Evolutionary conservation across 1,139 yeast genomes (phyloP), one percentile per base, ranked within the genome.

Genomic region (Geotrichum restrictum): DNA sequence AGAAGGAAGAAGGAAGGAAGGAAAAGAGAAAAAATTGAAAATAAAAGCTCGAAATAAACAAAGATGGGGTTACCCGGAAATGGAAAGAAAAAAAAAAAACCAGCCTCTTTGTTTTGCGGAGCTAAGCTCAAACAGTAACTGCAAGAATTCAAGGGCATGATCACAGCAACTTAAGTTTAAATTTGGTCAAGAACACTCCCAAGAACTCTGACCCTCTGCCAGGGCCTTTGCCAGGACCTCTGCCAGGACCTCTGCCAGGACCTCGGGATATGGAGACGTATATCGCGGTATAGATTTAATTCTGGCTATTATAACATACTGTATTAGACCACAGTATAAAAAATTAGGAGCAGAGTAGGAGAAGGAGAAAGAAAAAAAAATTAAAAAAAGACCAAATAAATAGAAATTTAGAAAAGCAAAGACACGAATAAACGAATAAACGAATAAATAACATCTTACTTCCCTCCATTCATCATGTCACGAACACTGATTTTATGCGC

Each of bases 1-100:
- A 32, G 16, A 27, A 36, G 48, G 34, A 41, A 38, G 39, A 33
- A 38, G 44, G 37, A 34, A 31, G 38, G 33, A 36, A 36, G n/a
- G n/a, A 36, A 36, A 8, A 2, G 8, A 19, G 22, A 13, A 18
- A 38, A 38, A 22, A 38, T 2, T 38, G 41, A 38, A 38, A 38
- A 18, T n/a, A 37, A 22, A 38, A 38, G n/a, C 14, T 19, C 21
- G 16, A 36, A 3, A 38, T 8, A 7, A 18, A 16, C 18, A 37
- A 37, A n/a, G 4, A 37, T 14, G 36, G n/a, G 7, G 37, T 34
- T 34, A 34, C 37, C 37, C 41, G 2, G 41, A 38, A 3, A 16
- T 1, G 2, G 18, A 21, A 38, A 2, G 2, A 24, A 38, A 3
- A 16, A 3, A 2, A 38, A 21, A 38, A 2, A n/a, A 14, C 19